Percentiles rank a stretch among this genome's conserved stretches.
Conservation (phyloP, 1,139 yeast species). For the Suhomyces yuchorum region DNA sequence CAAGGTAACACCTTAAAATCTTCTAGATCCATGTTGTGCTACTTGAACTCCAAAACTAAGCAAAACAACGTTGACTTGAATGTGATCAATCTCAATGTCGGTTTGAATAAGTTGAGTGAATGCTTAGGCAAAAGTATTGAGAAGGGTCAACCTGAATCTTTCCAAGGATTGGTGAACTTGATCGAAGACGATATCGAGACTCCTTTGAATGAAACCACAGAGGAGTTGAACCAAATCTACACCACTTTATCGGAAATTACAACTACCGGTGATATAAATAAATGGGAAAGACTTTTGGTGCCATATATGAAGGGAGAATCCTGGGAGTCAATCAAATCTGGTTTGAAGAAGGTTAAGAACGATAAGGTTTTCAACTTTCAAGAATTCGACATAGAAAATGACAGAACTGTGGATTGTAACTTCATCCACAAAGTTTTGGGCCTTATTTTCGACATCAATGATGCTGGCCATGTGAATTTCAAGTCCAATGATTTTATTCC, state of each 20-base stretch:
- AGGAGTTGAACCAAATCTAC: constrained; percentile 29
- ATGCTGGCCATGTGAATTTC: constrained; percentile 21
- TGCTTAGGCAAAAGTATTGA: constrained; percentile 67
- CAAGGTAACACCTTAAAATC: constrained; percentile 46
- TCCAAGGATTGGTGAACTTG: constrained; percentile 21
- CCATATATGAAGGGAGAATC: constrained; percentile 37
- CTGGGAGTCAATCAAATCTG: constrained; percentile 27
- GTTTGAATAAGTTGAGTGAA: constrained; percentile 70
- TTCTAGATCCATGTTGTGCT: constrained; percentile 45
- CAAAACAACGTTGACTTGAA: constrained; percentile 49
- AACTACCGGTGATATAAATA: constrained; percentile 22
- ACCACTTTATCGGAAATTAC: constrained; percentile 24
- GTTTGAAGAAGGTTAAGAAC: constrained; percentile 18
- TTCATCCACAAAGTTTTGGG: constrained; percentile 55
- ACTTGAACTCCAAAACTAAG: constrained; percentile 42
- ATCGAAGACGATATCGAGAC: constrained; percentile 24
- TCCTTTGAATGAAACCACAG: constrained; percentile 21
- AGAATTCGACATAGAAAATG: constrained; percentile 64
- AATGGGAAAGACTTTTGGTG: constrained; percentile 37
- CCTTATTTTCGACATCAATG: constrained; percentile 39
- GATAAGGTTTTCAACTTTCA: constrained; percentile 28
- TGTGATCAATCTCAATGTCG: constrained; percentile 59
- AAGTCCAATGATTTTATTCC: constrained; percentile 43
- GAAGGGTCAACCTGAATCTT: constrained; percentile 13
- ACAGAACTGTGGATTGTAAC: constrained; percentile 63